Evolutionary conservation across 495 filamentous ascomycete species (phyloP), one percentile per base, ranked within the genome.

Genomic region (Penicillium cinerascens): DNA sequence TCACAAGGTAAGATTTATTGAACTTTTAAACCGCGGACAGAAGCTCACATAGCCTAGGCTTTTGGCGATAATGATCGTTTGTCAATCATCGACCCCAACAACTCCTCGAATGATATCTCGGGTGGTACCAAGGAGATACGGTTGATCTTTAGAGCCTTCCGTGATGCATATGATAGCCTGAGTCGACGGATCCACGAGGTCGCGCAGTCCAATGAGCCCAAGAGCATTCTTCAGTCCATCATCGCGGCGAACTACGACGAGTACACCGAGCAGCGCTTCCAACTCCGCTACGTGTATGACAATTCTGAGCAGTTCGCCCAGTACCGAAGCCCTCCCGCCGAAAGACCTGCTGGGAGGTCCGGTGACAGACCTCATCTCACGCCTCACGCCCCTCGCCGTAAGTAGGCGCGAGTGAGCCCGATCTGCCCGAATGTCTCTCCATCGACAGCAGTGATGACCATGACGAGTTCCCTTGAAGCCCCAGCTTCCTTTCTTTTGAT

Each of bases 61-160:
- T 63, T 63, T 7, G 60, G 48, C n/a, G 74, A 77, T 45, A 66
- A 74, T 23, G 67, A 76, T 43, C 75, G 79, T 18, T 72, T 96
- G 6, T 84, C 80, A 3, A 95, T 97, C 53, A 82, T 92, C 47
- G 95, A 98, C 64, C 93, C 93, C 0, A 96, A 97, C 63, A 85
- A 87, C 46, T 68, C 78, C 0, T 70, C 72, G 15, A 97, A 97
- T 60, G 91, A 97, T 56, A 91, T 98, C 13, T 82, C 92, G 2
- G 87, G 89, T 11, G 90, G 90, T 1, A 90, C 89, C 2, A 77
- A 67, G 33, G 84, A 87, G 42, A 85, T 85, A 17, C 26, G 58
- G 0, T 61, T 74, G 15, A 87, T 98, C 33, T 70, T 87, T 39
- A 51, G 70, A 6, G 62, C 71, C 8, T 97, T 97, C 66, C 63